These are phyloP conservation scores for Spergularia bocconei DNA, from an alignment of 148 eudicot genomes.

Conservation along the genomic window DNA sequence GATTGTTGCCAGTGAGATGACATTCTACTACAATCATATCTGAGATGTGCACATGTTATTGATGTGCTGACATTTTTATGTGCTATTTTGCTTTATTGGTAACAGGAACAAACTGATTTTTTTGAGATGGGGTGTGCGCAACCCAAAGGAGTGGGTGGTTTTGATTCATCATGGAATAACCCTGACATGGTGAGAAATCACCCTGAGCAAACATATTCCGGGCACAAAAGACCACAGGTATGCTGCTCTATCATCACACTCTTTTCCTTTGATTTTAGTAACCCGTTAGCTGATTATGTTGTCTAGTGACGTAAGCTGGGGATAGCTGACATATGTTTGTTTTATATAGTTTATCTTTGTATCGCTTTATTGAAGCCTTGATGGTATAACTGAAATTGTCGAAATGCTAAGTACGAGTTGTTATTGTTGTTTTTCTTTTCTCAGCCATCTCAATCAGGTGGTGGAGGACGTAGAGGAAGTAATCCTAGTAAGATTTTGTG, in stretches of 20 bases:
- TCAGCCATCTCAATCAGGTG: conserved; percentile 55
- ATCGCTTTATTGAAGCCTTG: not conserved
- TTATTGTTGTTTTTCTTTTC: conserved; percentile 14
- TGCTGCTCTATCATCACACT: not conserved
- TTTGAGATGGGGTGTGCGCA: conserved; percentile 56
- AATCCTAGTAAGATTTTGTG: conserved; percentile 64
- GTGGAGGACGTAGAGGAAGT: conserved; percentile 47
- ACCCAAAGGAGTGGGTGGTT: conserved; percentile 41
- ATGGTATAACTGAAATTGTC: not conserved
- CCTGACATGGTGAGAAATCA: conserved; percentile 43
- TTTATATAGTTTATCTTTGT: not conserved
- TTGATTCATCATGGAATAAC: conserved; percentile 53
- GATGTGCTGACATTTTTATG: conserved; percentile 11
- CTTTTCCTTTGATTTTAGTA: not conserved
- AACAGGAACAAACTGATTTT: conserved; percentile 69
- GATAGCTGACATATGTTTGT: not conserved
- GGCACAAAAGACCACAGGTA: conserved; percentile 63
- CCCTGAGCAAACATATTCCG: conserved; percentile 49
- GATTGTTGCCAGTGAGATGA: not conserved
- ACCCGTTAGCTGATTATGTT: not conserved
- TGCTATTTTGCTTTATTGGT: not conserved
- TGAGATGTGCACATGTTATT: conserved; percentile 1
- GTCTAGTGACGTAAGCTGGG: not conserved
- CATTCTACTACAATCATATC: not conserved
- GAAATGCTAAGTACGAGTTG: conserved; percentile 6